A percentile compares a stretch with the other conserved stretches of the same genome.
Conservation (phyloP, 2,329 filamentous ascomycete species). For the Teratosphaeriaceae sp. region DNA sequence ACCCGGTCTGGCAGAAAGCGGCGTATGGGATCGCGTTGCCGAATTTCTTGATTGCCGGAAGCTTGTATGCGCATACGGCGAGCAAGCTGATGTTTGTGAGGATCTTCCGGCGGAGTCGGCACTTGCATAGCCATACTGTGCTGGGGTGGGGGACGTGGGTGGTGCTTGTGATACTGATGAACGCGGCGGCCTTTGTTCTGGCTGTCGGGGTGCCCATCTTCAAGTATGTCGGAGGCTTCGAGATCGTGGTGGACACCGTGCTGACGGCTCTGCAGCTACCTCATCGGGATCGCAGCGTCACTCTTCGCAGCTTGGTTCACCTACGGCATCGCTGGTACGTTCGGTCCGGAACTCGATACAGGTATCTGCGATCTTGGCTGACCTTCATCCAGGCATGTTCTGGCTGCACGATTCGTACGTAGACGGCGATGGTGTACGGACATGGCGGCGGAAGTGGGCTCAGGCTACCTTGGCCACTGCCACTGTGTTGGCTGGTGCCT, state of each 20-base stretch:
- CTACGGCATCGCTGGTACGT: conserved; percentile 33
- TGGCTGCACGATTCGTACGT: conserved; percentile 47
- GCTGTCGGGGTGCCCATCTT: conserved; percentile 49
- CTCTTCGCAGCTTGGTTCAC: conserved; percentile 51
- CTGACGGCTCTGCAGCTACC: conserved; percentile 2
- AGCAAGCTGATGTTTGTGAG: conserved; percentile 47
- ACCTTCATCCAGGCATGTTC: conserved; percentile 38
- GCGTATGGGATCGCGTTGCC: conserved; percentile 47
- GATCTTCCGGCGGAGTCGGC: conserved; percentile 40
- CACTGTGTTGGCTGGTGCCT: conserved; percentile 41
- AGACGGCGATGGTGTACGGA: conserved; percentile 30
- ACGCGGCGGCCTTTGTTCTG: conserved; percentile 38
- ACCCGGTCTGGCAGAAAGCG: conserved; percentile 42
- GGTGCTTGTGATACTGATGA: conserved; percentile 40
- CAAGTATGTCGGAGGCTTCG: conserved; percentile 41
- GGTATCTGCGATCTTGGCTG: background rate
- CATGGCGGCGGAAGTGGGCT: conserved; percentile 15
- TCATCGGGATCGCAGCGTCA: conserved; percentile 43
- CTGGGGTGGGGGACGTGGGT: conserved; percentile 45
- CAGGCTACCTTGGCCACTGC: conserved; percentile 36
- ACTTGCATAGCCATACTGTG: conserved; percentile 43
- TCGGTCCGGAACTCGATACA: background rate
- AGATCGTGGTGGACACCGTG: background rate
- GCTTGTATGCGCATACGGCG: conserved; percentile 46
- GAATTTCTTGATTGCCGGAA: conserved; percentile 46